Conservation (phyloP, 83 land plant genomes). For the Larix sibirica region DNA sequence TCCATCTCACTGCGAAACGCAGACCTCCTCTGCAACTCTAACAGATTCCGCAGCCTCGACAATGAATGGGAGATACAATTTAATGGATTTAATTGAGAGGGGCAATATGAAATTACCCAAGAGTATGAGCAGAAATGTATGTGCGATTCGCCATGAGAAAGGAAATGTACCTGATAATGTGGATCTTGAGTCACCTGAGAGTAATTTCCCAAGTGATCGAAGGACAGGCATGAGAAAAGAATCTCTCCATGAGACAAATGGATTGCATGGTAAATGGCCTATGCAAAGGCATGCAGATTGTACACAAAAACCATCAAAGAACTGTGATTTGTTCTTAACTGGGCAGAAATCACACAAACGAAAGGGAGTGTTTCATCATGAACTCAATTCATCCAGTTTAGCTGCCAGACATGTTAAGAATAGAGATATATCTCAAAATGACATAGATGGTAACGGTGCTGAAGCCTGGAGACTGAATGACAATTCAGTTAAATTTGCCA, state of each 20-base stretch:
- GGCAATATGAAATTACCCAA: background rate
- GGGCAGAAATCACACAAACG: background rate
- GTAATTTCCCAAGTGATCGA: background rate
- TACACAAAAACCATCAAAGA: background rate
- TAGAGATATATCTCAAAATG: background rate
- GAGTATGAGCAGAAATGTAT: background rate
- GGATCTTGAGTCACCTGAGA: background rate
- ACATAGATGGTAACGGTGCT: background rate
- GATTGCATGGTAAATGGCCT: background rate
- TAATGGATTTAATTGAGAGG: background rate
- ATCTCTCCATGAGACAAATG: background rate
- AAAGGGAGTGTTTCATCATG: background rate
- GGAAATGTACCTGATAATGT: background rate
- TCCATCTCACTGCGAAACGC: background rate
- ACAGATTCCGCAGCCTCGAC: background rate
- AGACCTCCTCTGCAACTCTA: background rate
- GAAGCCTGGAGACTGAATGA: background rate
- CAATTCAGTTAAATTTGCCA: background rate
- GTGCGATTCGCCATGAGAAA: background rate
- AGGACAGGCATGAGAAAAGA: background rate
- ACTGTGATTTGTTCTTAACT: background rate
- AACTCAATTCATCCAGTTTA: slow-evolving; percentile 3
- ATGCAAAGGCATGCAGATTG: background rate
- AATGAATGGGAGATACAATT: background rate
- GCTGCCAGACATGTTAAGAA: background rate